Evolutionary conservation across 169 alveolate genomes (phyloP).

Genomic region (Perkinsus marinus): DNA sequence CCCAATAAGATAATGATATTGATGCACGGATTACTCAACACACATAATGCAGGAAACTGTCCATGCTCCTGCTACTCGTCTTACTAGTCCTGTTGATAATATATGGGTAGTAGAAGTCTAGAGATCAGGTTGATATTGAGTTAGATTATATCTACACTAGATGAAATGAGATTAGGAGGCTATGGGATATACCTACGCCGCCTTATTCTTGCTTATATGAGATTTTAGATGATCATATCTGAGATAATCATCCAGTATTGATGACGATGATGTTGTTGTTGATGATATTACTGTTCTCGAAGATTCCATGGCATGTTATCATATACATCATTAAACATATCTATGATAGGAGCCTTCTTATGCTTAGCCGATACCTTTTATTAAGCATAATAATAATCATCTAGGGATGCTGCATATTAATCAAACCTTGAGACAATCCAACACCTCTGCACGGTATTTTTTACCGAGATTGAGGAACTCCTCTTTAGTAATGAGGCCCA

Average conservation of each 20-base stretch:
- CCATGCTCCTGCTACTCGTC: no score
- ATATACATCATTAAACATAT: conserved; percentile 76
- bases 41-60: no score
- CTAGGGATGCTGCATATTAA: background rate
- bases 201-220: background rate
- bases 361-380: conserved; percentile 40
- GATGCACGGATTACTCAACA: no score
- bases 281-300: conserved; percentile 1
- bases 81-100: no score
- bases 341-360: conserved; percentile 47
- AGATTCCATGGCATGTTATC: conserved; percentile 54
- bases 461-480: conserved; percentile 11
- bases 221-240: background rate
- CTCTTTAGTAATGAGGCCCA: conserved; percentile 4
- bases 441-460: conserved; percentile 25
- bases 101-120: no score
- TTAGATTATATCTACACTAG: background rate
- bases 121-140: background rate
- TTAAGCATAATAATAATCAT: conserved; percentile 20
- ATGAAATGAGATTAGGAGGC: background rate
- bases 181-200: background rate
- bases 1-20: no score
- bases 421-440: conserved; percentile 28
- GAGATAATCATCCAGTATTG: background rate
- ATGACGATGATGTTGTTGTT: background rate